A percentile compares a stretch with the other conserved stretches of the same genome.
These are phyloP conservation scores for Monilinia fructicola DNA, from an alignment of 2,329 filamentous ascomycete genomes.

Conservation along the genomic window DNA sequence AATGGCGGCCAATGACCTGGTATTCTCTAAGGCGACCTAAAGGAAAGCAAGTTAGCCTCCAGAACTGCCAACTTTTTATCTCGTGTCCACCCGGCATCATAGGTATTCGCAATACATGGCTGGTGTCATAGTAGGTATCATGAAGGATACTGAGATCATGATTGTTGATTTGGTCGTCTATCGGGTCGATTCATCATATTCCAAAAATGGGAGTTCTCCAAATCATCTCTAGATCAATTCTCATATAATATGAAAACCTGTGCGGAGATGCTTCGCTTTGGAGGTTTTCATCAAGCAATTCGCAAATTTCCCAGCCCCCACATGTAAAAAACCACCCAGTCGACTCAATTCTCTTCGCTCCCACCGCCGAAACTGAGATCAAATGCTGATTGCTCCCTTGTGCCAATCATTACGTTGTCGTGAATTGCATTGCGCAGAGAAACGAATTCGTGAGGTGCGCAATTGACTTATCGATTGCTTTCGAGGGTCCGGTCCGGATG, in stretches of 20 bases:
- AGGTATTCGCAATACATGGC: neutral
- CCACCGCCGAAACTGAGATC: neutral
- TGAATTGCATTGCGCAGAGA: neutral
- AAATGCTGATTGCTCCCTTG: neutral
- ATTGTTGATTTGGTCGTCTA: neutral
- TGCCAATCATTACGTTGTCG: conserved; percentile 1
- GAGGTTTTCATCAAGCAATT: neutral
- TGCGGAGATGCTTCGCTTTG: neutral
- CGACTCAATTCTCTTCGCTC: neutral
- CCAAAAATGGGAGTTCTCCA: neutral
- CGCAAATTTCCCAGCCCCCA: neutral
- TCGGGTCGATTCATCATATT: neutral
- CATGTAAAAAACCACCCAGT: neutral
- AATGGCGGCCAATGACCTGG: conserved; percentile 99
- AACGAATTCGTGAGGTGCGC: neutral
- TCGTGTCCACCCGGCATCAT: conserved; percentile 3
- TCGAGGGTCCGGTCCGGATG: conserved; percentile 13
- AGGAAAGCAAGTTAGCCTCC: conserved; percentile 39
- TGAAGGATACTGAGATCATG: neutral
- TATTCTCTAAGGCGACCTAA: conserved; percentile 99
- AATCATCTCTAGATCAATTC: neutral
- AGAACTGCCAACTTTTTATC: neutral
- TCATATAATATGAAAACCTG: neutral
- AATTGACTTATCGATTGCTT: conserved; percentile 8
- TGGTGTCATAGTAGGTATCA: neutral